These are phyloP conservation scores for Sutorius australiensis DNA, from an alignment of 768 basidiomycete species.

Conservation along the genomic window DNA sequence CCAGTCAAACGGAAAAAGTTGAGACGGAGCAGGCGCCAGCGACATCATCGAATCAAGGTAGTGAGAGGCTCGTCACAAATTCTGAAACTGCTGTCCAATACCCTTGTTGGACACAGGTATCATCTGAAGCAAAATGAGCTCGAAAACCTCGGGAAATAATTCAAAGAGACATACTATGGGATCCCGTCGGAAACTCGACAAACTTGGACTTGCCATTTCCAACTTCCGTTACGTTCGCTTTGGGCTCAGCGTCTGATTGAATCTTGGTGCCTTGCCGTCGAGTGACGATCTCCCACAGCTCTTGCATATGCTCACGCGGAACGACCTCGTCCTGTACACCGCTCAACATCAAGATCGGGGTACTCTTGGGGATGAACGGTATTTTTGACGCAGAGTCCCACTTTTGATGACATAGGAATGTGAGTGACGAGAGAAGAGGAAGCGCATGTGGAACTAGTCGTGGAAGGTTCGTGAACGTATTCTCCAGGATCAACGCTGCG, in stretches of 20 bases:
- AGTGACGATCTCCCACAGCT: conserved; percentile 59
- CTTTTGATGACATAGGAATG: conserved; percentile 81
- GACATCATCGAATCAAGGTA: conserved; percentile 1
- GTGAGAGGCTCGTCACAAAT: conserved; percentile 37
- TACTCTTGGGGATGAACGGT: conserved; percentile 54
- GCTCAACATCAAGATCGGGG: conserved; percentile 79
- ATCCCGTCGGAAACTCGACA: conserved; percentile 51
- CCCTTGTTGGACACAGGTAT: conserved; percentile 52
- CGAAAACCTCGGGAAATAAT: not conserved
- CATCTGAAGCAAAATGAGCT: conserved; percentile 33
- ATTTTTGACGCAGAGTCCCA: conserved; percentile 79
- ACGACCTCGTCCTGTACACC: conserved; percentile 59
- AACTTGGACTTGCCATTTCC: conserved; percentile 54
- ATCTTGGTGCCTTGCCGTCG: conserved; percentile 42
- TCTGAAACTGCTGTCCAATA: conserved; percentile 52
- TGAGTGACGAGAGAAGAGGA: conserved; percentile 66
- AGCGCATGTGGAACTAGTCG: conserved; percentile 77
- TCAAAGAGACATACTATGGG: conserved; percentile 45
- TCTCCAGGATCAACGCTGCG: conserved; percentile 80
- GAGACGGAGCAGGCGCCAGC: not conserved
- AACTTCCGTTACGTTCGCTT: conserved; percentile 40
- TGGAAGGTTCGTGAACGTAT: conserved; percentile 86
- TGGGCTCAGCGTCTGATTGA: conserved; percentile 14
- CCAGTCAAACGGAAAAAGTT: not conserved
- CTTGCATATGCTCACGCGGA: conserved; percentile 52